Percentiles rank a stretch among this genome's conserved stretches.
phyloP scores from a whole-genome alignment of 176 grass and related monocot genomes.

The Oryza glaberrima region DNA sequence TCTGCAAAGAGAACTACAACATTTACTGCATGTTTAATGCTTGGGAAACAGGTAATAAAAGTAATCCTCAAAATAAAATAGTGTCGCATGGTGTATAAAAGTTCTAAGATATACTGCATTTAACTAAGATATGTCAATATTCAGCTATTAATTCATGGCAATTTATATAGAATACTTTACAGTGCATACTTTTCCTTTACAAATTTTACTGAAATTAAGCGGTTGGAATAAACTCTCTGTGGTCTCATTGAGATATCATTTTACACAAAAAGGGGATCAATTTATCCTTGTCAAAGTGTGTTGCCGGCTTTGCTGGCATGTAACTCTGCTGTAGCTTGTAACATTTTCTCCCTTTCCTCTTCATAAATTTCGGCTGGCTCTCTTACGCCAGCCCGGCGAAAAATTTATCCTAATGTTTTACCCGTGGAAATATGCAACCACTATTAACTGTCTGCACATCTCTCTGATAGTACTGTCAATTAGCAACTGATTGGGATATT shows the following conservation, averaged over 20 bases:
- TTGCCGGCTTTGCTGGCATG: too few relatives aligned
- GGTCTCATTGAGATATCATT: neutral
- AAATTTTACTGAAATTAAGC: constrained; percentile 8
- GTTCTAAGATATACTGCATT: neutral
- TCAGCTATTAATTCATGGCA: neutral
- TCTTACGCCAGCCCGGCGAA: too few relatives aligned
- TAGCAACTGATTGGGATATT: too few relatives aligned
- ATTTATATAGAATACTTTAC: neutral
- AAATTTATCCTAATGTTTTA: neutral
- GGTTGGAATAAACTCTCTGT: neutral
- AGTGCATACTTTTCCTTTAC: neutral
- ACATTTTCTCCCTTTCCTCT: too few relatives aligned
- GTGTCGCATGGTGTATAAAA: neutral
- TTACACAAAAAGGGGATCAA: neutral
- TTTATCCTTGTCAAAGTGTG: neutral
- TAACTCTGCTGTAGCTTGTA: too few relatives aligned
- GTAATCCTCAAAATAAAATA: constrained; percentile 25
- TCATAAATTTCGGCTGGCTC: too few relatives aligned
- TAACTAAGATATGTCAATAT: neutral
- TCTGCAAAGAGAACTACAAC: constrained; percentile 1
- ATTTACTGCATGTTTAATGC: neutral
- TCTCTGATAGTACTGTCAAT: neutral
- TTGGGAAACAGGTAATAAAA: neutral
- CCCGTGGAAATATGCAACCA: neutral
- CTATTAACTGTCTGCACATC: neutral